phyloP scores from a whole-genome alignment of 352 stramenopile species.

The Sclerospora graminicola region DNA sequence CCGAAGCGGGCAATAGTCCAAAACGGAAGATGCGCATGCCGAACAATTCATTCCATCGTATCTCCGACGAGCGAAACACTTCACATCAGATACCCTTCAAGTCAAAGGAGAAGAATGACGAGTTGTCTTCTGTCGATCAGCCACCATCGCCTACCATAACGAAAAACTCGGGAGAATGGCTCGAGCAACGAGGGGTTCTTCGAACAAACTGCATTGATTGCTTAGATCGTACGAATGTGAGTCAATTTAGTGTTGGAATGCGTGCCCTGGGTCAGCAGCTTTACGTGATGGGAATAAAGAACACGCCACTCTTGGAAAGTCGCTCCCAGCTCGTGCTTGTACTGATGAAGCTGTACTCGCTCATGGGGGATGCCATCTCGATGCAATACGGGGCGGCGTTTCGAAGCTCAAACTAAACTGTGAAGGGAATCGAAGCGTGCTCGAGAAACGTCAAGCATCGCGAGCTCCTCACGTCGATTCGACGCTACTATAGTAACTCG shows the following conservation, averaged over 20 bases:
- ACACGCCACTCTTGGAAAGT: constrained; percentile 68
- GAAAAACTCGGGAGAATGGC: constrained; percentile 76
- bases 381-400: constrained; percentile 99
- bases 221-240: constrained; percentile 81
- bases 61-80: too few relatives aligned
- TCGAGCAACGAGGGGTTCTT: constrained; percentile 96
- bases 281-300: constrained; percentile 95
- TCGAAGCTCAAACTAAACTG: constrained; percentile 98
- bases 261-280: constrained; percentile 92
- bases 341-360: constrained; percentile 97
- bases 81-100: constrained; percentile 12
- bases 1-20: constrained; percentile 66
- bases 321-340: constrained; percentile 91
- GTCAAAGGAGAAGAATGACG: constrained; percentile 8
- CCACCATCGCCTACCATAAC: constrained; percentile 58
- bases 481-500: constrained; percentile 98
- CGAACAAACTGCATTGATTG: constrained; percentile 99
- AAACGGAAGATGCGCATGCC: constrained; percentile 55
- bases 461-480: constrained; percentile 97
- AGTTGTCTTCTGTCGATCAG: constrained; percentile 3
- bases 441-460: constrained; percentile 88
- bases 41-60: too few relatives aligned
- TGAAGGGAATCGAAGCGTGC: constrained; percentile 85
- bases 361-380: constrained; percentile 97
- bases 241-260: constrained; percentile 81